Evolutionary conservation across 2,329 filamentous ascomycete species (phyloP).

Genomic region (Seiridium cupressi): DNA sequence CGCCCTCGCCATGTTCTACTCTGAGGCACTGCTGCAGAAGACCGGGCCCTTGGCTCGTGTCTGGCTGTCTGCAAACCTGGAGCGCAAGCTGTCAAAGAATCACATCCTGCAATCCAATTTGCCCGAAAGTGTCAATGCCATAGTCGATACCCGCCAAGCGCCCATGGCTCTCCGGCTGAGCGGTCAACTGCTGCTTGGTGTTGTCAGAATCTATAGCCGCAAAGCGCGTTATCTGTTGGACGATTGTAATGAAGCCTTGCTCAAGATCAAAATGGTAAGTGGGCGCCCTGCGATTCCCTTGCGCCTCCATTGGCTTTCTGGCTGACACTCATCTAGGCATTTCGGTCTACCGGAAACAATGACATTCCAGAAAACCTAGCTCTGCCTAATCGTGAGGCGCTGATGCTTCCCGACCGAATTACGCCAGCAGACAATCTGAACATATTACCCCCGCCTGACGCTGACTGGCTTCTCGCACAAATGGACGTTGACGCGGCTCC

Average conservation of each 20-base stretch:
- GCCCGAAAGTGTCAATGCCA: conserved; percentile 90
- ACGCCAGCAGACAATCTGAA: conserved; percentile 84
- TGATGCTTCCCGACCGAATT: conserved; percentile 87
- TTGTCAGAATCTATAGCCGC: conserved; percentile 95
- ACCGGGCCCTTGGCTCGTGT: conserved; percentile 95
- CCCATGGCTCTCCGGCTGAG: conserved; percentile 93
- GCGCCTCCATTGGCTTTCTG: conserved; percentile 24
- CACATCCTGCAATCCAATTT: conserved; percentile 95
- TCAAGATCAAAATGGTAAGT: conserved; percentile 97
- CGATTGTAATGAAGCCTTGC: conserved; percentile 94
- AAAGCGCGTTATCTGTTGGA: conserved; percentile 96
- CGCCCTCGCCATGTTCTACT: conserved; percentile 83
- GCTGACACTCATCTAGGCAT: conserved; percentile 62
- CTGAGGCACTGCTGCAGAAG: conserved; percentile 92
- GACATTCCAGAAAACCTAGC: conserved; percentile 85
- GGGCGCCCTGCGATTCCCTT: background rate
- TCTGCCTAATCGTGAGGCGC: conserved; percentile 77
- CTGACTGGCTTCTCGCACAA: conserved; percentile 78
- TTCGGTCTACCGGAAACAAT: conserved; percentile 90
- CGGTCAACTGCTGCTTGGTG: conserved; percentile 89
- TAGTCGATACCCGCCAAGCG: conserved; percentile 88
- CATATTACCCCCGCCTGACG: conserved; percentile 81
- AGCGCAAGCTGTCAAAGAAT: conserved; percentile 97
- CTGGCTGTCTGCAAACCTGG: conserved; percentile 96
- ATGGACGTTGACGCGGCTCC: conserved; percentile 58